Evolutionary conservation across 2,329 filamentous ascomycete genomes (phyloP).

Genomic region (Clonostachys chloroleuca): DNA sequence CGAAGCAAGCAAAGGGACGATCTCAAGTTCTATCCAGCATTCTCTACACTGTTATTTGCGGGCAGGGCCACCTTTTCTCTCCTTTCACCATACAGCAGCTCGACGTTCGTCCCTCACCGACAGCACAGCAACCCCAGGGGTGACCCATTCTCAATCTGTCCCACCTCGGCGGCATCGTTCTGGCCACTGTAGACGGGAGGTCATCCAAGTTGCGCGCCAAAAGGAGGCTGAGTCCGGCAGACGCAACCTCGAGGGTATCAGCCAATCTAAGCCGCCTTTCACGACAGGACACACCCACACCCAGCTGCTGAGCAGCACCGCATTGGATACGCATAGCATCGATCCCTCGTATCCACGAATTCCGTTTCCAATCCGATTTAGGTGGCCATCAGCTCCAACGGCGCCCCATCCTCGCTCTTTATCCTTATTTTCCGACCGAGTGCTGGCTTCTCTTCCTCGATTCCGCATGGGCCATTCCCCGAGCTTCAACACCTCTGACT

Average conservation of each 20-base stretch:
- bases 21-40: too few species aligned
- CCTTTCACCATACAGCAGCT: too few species aligned
- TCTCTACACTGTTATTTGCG: too few species aligned
- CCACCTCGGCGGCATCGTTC: not conserved
- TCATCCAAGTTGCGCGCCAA: slow-evolving; percentile 2
- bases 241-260: not conserved
- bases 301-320: not conserved
- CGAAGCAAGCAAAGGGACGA: too few species aligned
- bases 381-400: not conserved
- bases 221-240: slow-evolving; percentile 5
- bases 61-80: too few species aligned
- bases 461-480: slow-evolving; percentile 24
- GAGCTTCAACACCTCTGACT: slow-evolving; percentile 18
- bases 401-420: not conserved
- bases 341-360: not conserved
- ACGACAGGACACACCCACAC: not conserved
- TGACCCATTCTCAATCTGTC: too few species aligned
- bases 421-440: not conserved
- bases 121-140: too few species aligned
- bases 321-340: not conserved
- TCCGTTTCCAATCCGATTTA: too few species aligned
- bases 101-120: too few species aligned
- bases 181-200: not conserved
- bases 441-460: slow-evolving; percentile 5
- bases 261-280: not conserved